Percentiles rank a stretch among this genome's conserved stretches.
phyloP scores from a whole-genome alignment of 441 rosid genomes.

The Gossypium gossypioides region DNA sequence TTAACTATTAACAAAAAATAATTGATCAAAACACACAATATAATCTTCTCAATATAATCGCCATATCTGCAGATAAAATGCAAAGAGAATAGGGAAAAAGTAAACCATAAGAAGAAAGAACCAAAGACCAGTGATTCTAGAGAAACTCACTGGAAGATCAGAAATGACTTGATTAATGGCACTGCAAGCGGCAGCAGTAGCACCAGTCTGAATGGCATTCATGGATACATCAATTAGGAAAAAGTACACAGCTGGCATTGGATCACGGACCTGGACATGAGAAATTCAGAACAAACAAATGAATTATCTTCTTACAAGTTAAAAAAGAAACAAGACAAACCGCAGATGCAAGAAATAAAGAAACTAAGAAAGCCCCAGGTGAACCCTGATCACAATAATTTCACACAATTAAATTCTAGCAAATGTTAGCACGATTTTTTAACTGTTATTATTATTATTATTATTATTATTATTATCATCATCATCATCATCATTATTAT shows the following conservation, averaged over 20 bases:
- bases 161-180: conserved; percentile 77
- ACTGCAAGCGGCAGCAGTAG: conserved; percentile 94
- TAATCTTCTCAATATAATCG: background rate
- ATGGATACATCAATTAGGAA: conserved; percentile 84
- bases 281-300: conserved; percentile 1
- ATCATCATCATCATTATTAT: background rate
- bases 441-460: background rate
- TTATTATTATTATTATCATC: background rate
- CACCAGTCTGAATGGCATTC: conserved; percentile 87
- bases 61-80: background rate
- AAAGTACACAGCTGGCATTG: conserved; percentile 89
- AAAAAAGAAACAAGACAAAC: background rate
- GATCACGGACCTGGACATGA: conserved; percentile 72
- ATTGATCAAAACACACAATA: background rate
- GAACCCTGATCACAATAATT: background rate
- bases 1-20: background rate
- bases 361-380: background rate
- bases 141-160: conserved; percentile 80
- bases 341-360: background rate
- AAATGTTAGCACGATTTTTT: background rate
- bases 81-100: background rate
- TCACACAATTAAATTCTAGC: background rate
- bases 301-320: background rate
- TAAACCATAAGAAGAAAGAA: background rate
- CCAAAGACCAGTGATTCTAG: background rate